A percentile compares a stretch with the other conserved stretches of the same genome.
Conservation (phyloP, 257 asterid species). For the Scutellaria baicalensis region DNA sequence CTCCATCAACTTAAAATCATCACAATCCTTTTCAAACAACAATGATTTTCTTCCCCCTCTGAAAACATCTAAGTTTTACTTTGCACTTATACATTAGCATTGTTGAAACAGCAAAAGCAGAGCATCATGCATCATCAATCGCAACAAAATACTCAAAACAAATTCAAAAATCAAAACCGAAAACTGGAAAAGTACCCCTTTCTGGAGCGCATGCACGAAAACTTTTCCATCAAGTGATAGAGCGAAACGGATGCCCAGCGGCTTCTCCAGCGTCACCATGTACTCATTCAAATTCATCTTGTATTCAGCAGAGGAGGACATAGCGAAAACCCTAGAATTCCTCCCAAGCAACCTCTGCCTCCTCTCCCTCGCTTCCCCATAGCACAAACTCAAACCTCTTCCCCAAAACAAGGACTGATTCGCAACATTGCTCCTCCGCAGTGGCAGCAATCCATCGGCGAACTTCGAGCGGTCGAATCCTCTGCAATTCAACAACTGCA, state of each 20-base stretch:
- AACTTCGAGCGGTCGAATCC: conserved; percentile 25
- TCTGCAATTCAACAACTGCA: conserved; percentile 41
- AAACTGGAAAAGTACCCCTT: conserved; percentile 52
- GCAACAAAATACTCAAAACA: neutral
- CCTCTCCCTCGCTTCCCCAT: conserved; percentile 19
- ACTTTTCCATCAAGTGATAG: conserved; percentile 75
- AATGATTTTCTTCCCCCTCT: neutral
- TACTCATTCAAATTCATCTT: conserved; percentile 85
- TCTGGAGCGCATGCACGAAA: conserved; percentile 82
- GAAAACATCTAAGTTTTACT: neutral
- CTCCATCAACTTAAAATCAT: neutral
- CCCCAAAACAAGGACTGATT: conserved; percentile 43
- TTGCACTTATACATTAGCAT: neutral
- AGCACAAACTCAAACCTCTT: conserved; percentile 19
- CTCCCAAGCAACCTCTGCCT: conserved; percentile 12
- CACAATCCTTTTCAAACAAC: neutral
- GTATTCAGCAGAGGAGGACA: conserved; percentile 37
- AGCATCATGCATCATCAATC: neutral
- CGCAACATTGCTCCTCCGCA: conserved; percentile 1
- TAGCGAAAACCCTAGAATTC: conserved; percentile 26
- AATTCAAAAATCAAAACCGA: neutral
- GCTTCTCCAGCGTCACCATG: conserved; percentile 81
- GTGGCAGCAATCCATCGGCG: conserved; percentile 13
- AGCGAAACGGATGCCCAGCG: conserved; percentile 89
- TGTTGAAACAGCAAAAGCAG: neutral